Conservation (phyloP, 2,329 filamentous ascomycete species). For the Gaeumannomyces tritici region DNA sequence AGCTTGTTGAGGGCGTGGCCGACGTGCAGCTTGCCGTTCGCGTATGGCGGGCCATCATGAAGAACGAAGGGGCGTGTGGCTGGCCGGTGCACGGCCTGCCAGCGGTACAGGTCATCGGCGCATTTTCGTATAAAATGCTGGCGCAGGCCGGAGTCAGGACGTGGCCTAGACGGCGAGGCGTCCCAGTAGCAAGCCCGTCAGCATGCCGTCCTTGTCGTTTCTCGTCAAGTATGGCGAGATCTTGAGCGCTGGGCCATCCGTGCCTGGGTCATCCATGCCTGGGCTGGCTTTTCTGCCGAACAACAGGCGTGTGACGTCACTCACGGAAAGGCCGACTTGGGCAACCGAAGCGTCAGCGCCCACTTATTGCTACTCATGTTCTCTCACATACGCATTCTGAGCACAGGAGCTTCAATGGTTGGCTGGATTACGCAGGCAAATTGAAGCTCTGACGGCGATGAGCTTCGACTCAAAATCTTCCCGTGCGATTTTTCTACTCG, state of each 20-base stretch:
- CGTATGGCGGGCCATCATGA: conserved; percentile 95
- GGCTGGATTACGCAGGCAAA: neutral
- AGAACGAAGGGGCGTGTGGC: conserved; percentile 59
- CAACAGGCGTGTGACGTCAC: conserved; percentile 13
- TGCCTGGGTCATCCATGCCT: neutral
- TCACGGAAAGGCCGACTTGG: conserved; percentile 65
- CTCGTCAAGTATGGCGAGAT: neutral
- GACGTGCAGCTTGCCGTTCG: conserved; percentile 84
- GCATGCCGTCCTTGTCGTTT: neutral
- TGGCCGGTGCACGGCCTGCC: conserved; percentile 58
- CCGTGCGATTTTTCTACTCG: no score
- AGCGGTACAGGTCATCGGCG: conserved; percentile 80
- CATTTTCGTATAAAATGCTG: conserved; percentile 61
- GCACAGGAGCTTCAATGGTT: neutral
- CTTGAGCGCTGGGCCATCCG: neutral
- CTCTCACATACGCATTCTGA: conserved; percentile 5
- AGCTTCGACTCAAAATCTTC: no score
- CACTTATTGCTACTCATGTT: conserved; percentile 47
- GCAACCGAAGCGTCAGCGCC: conserved; percentile 66
- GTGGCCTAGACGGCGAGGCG: conserved; percentile 28
- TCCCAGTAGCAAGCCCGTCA: neutral
- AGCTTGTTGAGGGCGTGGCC: conserved; percentile 97
- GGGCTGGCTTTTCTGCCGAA: neutral
- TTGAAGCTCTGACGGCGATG: neutral
- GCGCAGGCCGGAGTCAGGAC: conserved; percentile 38